Conservation (phyloP, 1,284 basidiomycete genomes). For the Fomitopsis schrenkii region DNA sequence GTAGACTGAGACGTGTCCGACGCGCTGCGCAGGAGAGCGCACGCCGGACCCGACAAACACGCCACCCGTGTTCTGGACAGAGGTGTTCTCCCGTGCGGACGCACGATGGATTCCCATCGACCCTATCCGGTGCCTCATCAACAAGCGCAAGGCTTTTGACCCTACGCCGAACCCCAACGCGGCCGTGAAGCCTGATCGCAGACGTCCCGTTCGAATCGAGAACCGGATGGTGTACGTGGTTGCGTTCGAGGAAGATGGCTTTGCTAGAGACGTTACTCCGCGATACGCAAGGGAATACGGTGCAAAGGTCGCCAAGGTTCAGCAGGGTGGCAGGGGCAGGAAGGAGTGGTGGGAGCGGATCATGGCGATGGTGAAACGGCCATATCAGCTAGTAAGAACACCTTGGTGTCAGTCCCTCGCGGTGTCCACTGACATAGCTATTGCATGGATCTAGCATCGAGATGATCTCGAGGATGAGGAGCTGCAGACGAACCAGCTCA, state of each 20-base stretch:
- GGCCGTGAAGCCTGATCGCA: constrained; percentile 27
- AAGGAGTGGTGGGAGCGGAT: constrained; percentile 86
- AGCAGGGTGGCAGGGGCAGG: constrained; percentile 69
- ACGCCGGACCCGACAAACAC: constrained; percentile 50
- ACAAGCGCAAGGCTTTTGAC: constrained; percentile 83
- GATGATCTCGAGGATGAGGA: constrained; percentile 97
- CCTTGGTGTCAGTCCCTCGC: neutral
- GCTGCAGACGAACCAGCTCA: constrained; percentile 71
- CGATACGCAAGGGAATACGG: constrained; percentile 81
- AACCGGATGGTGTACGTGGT: constrained; percentile 94
- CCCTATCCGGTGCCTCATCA: constrained; percentile 76
- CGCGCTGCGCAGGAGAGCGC: constrained; percentile 16
- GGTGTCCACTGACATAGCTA: neutral
- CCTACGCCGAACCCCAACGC: constrained; percentile 46
- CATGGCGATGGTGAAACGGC: constrained; percentile 58
- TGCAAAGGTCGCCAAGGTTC: constrained; percentile 79
- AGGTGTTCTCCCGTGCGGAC: constrained; percentile 93
- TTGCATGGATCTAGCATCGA: constrained; percentile 54
- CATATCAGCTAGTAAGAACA: constrained; percentile 71
- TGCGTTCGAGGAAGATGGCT: constrained; percentile 90
- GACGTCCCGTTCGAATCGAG: constrained; percentile 38
- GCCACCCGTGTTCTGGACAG: constrained; percentile 97
- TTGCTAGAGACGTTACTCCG: constrained; percentile 70
- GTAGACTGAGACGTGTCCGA: neutral
- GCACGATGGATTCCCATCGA: constrained; percentile 93